Percentiles rank a stretch among this genome's conserved stretches.
Conservation (phyloP, 116 monocot genomes). For the Phalaenopsis hybrid region DNA sequence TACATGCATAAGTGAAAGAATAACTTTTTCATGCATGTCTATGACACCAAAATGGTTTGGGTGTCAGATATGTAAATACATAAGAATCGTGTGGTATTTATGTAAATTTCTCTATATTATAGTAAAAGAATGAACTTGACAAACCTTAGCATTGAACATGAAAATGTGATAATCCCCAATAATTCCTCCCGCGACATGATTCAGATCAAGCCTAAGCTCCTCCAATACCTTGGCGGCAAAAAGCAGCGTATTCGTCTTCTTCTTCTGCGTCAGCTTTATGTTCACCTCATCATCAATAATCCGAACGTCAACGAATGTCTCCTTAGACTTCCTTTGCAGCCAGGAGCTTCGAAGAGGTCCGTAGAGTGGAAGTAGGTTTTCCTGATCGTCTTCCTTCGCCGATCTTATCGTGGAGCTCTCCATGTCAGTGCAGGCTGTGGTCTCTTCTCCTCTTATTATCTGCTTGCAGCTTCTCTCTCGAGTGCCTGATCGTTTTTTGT, state of each 20-base stretch:
- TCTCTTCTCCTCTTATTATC: constrained; percentile 27
- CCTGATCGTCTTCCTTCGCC: constrained; percentile 24
- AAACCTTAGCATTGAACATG: constrained; percentile 92
- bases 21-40: no score
- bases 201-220: constrained; percentile 67
- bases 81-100: no score
- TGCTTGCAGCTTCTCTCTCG: constrained; percentile 29
- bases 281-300: constrained; percentile 90
- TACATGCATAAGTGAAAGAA: no score
- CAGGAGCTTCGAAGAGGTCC: constrained; percentile 73
- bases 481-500: constrained; percentile 39
- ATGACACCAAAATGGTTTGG: no score
- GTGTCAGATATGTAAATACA: no score
- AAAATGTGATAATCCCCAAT: constrained; percentile 77
- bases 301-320: constrained; percentile 73
- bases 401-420: constrained; percentile 33
- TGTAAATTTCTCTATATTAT: no score
- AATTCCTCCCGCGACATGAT: constrained; percentile 67
- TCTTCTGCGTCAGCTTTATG: constrained; percentile 73
- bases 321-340: constrained; percentile 71
- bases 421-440: constrained; percentile 29
- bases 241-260: constrained; percentile 62
- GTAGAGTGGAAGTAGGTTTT: constrained; percentile 10
- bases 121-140: not conserved
- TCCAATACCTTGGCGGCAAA: constrained; percentile 52